Evolutionary conservation across 495 filamentous ascomycete genomes (phyloP), one percentile per base, ranked within the genome.

Genomic region (Cercophora sp.): DNA sequence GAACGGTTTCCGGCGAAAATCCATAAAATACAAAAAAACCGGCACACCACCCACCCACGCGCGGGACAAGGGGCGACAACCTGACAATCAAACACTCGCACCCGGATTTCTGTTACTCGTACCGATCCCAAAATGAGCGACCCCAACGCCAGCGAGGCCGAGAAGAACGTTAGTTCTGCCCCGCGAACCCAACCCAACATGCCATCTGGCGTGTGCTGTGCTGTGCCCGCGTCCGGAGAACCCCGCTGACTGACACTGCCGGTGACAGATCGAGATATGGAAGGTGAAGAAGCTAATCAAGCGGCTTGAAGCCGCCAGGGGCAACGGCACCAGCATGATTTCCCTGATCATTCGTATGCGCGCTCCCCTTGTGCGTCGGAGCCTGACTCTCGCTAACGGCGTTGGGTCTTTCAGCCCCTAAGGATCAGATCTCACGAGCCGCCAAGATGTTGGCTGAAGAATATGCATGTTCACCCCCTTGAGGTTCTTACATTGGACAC

Each of bases 381-480:
- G 59, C 56, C 50, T 55, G 56, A 35, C 18, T 23, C 18, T 56
- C 35, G 37, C 54, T 67, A 25, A 66, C 52, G 13, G 15, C 20
- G 13, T 20, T 48, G 11, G 13, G 25, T 48, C 43, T 42, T 24
- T 60, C 11, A 95, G 88, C 93, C 40, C 93, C 93, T 45, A 98
- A 96, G 83, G 93, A 96, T 72, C 93, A 98, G 72, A 81, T 98
- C 44, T 96, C 94, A 10, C 84, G 93, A 54, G 89, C 89, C 31
- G 89, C 94, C 34, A 96, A 96, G 80, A 98, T 98, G 93, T 85
- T 98, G 83, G 93, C 93, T 73, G 93, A 98, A 96, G 92, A 96
- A 86, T 96, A 91, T 67, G 91, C 95, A 79, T 59, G 27, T 52
- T 25, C 29, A 15, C n/a, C n/a, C n/a, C n/a, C n/a, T 42, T 36